Conservation (phyloP, 305 asterid species). For the Salvia sclarea region DNA sequence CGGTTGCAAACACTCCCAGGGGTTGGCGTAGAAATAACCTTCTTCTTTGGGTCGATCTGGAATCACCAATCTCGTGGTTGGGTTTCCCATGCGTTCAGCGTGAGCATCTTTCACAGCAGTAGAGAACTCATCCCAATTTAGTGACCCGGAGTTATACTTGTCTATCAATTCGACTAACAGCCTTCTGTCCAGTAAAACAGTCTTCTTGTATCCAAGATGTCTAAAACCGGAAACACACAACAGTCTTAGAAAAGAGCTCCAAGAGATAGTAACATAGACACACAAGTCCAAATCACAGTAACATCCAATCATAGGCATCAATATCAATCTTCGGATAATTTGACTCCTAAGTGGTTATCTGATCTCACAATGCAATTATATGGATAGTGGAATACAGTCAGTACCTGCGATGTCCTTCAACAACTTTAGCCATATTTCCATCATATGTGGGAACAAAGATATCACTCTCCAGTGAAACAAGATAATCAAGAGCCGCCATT, state of each 20-base stretch:
- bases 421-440: constrained; percentile 91
- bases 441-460: constrained; percentile 82
- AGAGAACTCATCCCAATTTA: constrained; percentile 74
- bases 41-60: constrained; percentile 84
- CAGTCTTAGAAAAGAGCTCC: neutral
- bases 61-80: constrained; percentile 50
- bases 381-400: neutral
- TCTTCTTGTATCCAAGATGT: constrained; percentile 72
- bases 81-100: constrained; percentile 70
- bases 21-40: constrained; percentile 80
- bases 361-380: neutral
- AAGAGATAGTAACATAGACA: neutral
- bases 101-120: constrained; percentile 62
- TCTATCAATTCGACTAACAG: constrained; percentile 60
- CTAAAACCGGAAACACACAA: constrained; percentile 37
- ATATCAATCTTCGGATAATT: neutral
- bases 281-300: neutral
- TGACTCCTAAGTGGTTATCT: neutral
- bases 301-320: neutral
- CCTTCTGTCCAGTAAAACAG: constrained; percentile 64
- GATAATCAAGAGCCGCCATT: constrained; percentile 89
- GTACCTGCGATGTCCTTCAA: constrained; percentile 87
- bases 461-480: constrained; percentile 80
- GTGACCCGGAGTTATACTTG: constrained; percentile 46
- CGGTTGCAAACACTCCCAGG: constrained; percentile 64